Conservation (phyloP, 345 rosid genomes). For the Corchorus capsularis region DNA sequence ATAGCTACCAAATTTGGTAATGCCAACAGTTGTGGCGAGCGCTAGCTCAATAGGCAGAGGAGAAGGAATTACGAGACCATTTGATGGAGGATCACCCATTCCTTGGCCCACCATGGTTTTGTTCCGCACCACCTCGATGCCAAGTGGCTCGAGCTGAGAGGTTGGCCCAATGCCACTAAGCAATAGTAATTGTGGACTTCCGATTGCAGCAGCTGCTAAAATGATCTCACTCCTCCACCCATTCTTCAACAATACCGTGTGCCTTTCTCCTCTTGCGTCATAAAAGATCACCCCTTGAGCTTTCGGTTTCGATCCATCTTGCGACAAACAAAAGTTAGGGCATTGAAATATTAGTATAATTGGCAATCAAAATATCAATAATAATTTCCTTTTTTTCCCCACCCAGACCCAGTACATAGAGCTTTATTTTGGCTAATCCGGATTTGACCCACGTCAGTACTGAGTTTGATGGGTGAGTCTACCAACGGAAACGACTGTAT, state of each 20-base stretch:
- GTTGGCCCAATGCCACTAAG: constrained; percentile 80
- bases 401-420: too few species aligned
- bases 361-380: too few species aligned
- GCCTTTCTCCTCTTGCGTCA: constrained; percentile 46
- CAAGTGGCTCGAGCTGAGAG: constrained; percentile 42
- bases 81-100: constrained; percentile 82
- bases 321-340: too few species aligned
- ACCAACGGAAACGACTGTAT: too few species aligned
- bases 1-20: constrained; percentile 48
- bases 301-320: constrained; percentile 50
- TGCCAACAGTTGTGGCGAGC: constrained; percentile 66
- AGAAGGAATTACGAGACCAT: constrained; percentile 61
- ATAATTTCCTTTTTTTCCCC: too few species aligned
- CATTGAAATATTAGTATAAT: too few species aligned
- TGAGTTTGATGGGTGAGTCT: too few species aligned
- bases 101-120: constrained; percentile 81
- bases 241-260: constrained; percentile 40
- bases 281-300: constrained; percentile 67
- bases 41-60: constrained; percentile 62
- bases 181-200: constrained; percentile 83
- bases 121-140: constrained; percentile 51
- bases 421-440: too few species aligned
- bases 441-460: too few species aligned
- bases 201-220: constrained; percentile 65
- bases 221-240: constrained; percentile 56